Conservation (phyloP, 2,329 filamentous ascomycete species). For the Diaporthe capsici region DNA sequence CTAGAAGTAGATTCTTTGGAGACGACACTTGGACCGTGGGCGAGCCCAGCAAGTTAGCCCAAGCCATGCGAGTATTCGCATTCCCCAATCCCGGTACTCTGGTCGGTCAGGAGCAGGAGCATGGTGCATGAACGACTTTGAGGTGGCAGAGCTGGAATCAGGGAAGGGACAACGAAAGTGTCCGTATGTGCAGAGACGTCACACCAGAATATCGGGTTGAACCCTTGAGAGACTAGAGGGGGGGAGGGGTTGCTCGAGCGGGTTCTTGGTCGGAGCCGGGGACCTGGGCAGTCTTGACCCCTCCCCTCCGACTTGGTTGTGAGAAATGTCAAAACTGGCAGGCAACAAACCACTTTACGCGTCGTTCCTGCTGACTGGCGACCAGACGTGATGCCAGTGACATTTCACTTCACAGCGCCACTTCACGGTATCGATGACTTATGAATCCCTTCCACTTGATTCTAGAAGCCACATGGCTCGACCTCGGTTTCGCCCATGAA, state of each 20-base stretch:
- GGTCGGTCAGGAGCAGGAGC: background rate
- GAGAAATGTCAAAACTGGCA: background rate
- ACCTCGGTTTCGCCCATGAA: background rate
- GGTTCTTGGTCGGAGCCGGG: too few species aligned
- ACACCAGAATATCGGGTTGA: background rate
- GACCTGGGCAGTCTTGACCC: background rate
- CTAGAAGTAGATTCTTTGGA: background rate
- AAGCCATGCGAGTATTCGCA: background rate
- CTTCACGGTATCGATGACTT: conserved; percentile 17
- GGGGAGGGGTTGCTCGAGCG: background rate
- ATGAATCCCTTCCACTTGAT: conserved; percentile 34
- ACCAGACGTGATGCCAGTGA: conserved; percentile 1
- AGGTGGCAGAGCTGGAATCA: background rate
- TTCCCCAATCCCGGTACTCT: background rate
- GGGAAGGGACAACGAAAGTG: background rate
- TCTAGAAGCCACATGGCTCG: conserved; percentile 25
- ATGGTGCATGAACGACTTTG: background rate
- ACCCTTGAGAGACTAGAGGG: background rate
- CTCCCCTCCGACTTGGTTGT: background rate
- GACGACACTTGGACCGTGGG: background rate
- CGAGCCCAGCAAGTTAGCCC: background rate
- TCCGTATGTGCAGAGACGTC: background rate
- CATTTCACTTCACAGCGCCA: background rate
- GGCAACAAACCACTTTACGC: conserved; percentile 41
- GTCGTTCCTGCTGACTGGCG: conserved; percentile 16